Evolutionary conservation across 345 rosid genomes (phyloP).

Genomic region (Eucalyptus tenuipes): DNA sequence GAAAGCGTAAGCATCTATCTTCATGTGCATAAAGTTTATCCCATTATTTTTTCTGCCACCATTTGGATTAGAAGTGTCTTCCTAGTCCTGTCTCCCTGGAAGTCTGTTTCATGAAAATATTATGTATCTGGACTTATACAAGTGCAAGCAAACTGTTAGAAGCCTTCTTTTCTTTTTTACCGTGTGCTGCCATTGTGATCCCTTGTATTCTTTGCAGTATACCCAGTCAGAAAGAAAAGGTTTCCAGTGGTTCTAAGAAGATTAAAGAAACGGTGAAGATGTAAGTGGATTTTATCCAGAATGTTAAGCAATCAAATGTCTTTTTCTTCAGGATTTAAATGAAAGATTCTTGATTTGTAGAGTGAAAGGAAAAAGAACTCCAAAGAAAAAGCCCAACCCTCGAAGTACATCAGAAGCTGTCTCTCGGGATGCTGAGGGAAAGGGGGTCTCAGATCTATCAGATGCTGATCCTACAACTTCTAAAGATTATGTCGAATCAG

Average conservation of each 20-base stretch:
- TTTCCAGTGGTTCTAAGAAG: constrained; percentile 13
- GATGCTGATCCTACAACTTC: constrained; percentile 14
- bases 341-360: constrained; percentile 15
- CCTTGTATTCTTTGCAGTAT: constrained; percentile 31
- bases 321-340: background rate
- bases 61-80: background rate
- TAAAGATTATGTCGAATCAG: constrained; percentile 16
- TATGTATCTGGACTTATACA: background rate
- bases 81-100: background rate
- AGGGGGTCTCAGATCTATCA: constrained; percentile 34
- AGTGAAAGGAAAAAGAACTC: constrained; percentile 74
- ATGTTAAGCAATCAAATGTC: background rate
- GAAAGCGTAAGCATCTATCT: constrained; percentile 31
- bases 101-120: background rate
- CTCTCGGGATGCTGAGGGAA: constrained; percentile 20
- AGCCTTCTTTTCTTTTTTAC: background rate
- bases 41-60: background rate
- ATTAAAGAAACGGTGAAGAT: constrained; percentile 29
- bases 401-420: constrained; percentile 17
- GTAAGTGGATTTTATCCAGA: constrained; percentile 30
- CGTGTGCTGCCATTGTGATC: background rate
- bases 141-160: background rate
- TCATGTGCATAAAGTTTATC: background rate
- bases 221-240: constrained; percentile 30
- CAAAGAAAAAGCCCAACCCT: constrained; percentile 46